A percentile compares a stretch with the other conserved stretches of the same genome.
Conservation (phyloP, 352 stramenopile genomes). For the Phytopythium ostracodes region DNA sequence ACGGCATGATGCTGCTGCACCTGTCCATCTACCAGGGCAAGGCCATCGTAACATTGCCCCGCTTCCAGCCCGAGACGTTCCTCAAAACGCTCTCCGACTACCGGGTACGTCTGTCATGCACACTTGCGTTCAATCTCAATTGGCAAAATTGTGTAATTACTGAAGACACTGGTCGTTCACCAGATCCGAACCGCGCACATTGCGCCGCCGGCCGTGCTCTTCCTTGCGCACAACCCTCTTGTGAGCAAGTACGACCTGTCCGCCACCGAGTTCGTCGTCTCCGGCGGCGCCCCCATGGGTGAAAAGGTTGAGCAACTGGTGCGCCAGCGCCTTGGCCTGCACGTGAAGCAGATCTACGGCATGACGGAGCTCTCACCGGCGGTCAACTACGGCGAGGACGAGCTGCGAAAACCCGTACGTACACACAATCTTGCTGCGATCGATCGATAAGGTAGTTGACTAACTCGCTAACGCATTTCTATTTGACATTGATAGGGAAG, state of each 20-base stretch:
- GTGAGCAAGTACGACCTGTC: conserved; percentile 90
- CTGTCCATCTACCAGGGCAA: conserved; percentile 77
- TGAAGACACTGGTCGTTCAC: background rate
- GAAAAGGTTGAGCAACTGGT: conserved; percentile 67
- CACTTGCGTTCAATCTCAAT: no score
- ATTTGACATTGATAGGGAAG: conserved; percentile 14
- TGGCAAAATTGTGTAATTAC: background rate
- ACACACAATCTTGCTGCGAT: background rate
- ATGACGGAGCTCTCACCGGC: conserved; percentile 54
- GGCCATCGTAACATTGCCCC: conserved; percentile 80
- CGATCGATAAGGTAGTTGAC: background rate
- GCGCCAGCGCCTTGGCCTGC: conserved; percentile 50
- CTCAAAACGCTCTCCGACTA: conserved; percentile 66
- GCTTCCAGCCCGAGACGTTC: conserved; percentile 90
- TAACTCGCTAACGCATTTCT: background rate
- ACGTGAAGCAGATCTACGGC: conserved; percentile 51
- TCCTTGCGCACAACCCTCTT: conserved; percentile 38
- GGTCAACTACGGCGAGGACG: conserved; percentile 32
- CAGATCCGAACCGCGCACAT: conserved; percentile 54
- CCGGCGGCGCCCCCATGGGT: conserved; percentile 86
- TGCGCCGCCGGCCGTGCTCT: conserved; percentile 57
- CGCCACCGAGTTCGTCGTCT: conserved; percentile 68
- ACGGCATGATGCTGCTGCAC: conserved; percentile 85
- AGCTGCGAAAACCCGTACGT: conserved; percentile 22
- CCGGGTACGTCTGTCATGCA: conserved; percentile 20